Evolutionary conservation across 2,329 filamentous ascomycete species (phyloP).

Genomic region (Pyricularia pennisetigena): DNA sequence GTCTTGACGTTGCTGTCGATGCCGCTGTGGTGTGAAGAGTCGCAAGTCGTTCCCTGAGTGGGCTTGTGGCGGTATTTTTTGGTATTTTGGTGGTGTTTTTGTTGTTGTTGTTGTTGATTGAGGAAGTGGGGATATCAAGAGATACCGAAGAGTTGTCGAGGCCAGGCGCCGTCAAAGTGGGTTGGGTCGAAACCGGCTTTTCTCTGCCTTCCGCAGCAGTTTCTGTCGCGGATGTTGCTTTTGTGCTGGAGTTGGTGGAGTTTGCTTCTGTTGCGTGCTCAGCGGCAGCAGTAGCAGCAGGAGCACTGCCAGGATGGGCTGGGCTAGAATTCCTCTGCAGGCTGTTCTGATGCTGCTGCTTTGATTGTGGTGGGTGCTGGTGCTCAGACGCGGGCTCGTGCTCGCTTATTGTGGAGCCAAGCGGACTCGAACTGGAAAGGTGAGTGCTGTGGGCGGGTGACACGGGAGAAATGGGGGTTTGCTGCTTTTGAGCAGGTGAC

Average conservation of each 20-base stretch:
- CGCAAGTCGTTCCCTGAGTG: constrained; percentile 21
- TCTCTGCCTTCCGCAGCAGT: neutral
- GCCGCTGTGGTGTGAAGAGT: constrained; percentile 24
- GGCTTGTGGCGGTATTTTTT: neutral
- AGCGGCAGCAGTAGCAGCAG: constrained; percentile 7
- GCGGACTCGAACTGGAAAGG: neutral
- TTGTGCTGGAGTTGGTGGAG: neutral
- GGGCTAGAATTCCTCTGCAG: constrained; percentile 15
- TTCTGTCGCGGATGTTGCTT: neutral
- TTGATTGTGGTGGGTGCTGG: neutral
- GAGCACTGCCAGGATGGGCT: constrained; percentile 1
- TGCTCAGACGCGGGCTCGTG: neutral
- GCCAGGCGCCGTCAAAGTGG: constrained; percentile 3
- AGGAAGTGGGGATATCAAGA: constrained; percentile 3
- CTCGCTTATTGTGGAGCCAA: neutral
- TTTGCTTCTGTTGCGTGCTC: constrained; percentile 7
- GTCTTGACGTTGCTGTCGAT: constrained; percentile 8
- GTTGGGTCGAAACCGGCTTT: constrained; percentile 5
- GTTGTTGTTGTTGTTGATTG: constrained; percentile 7
- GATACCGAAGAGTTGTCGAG: neutral
- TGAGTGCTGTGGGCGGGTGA: constrained; percentile 15
- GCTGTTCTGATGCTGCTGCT: neutral
- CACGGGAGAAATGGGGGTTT: constrained; percentile 15
- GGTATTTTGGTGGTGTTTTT: neutral
- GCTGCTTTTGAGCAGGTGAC: constrained; percentile 14